These are phyloP conservation scores for Monascus ruber DNA, from an alignment of 2,329 filamentous ascomycete genomes.

Conservation along the genomic window DNA sequence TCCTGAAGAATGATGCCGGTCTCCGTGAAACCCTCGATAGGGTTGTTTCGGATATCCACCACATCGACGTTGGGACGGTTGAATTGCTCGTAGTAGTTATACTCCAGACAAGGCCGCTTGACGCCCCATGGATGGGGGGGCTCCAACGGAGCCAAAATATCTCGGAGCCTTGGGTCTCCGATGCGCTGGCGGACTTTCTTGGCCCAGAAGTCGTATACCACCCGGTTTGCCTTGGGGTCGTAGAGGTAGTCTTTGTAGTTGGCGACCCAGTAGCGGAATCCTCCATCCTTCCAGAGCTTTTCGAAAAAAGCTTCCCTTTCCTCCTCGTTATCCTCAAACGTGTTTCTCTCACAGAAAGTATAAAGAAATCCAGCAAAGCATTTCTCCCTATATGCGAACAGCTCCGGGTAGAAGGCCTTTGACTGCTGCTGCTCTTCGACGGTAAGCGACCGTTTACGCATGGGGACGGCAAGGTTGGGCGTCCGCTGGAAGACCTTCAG, in stretches of 20 bases:
- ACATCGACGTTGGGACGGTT: slow-evolving; percentile 37
- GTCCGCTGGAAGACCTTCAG: slow-evolving; percentile 55
- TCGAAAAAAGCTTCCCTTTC: slow-evolving; percentile 43
- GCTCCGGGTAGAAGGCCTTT: slow-evolving; percentile 36
- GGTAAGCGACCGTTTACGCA: slow-evolving; percentile 42
- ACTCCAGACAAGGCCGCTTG: slow-evolving; percentile 40
- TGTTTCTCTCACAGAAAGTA: slow-evolving; percentile 43
- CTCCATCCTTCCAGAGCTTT: slow-evolving; percentile 39
- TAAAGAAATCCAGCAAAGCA: slow-evolving; percentile 51
- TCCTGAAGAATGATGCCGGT: slow-evolving; percentile 31
- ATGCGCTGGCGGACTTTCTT: slow-evolving; percentile 42
- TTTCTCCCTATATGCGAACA: slow-evolving; percentile 43
- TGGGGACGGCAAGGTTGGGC: slow-evolving; percentile 53
- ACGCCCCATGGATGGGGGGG: slow-evolving; percentile 45
- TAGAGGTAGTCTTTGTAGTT: slow-evolving; percentile 44
- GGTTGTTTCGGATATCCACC: slow-evolving; percentile 33
- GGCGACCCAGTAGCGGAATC: slow-evolving; percentile 45
- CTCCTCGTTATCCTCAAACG: slow-evolving; percentile 43
- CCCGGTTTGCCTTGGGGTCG: slow-evolving; percentile 39
- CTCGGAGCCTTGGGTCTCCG: slow-evolving; percentile 36
- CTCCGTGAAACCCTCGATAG: slow-evolving; percentile 30
- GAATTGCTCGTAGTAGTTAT: slow-evolving; percentile 40
- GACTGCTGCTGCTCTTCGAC: slow-evolving; percentile 39
- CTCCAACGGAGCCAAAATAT: slow-evolving; percentile 42
- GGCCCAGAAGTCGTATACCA: slow-evolving; percentile 46